A percentile compares a stretch with the other conserved stretches of the same genome.
Conservation (phyloP, 192 early-diverging fungal species). For the Gonapodya prolifera region DNA sequence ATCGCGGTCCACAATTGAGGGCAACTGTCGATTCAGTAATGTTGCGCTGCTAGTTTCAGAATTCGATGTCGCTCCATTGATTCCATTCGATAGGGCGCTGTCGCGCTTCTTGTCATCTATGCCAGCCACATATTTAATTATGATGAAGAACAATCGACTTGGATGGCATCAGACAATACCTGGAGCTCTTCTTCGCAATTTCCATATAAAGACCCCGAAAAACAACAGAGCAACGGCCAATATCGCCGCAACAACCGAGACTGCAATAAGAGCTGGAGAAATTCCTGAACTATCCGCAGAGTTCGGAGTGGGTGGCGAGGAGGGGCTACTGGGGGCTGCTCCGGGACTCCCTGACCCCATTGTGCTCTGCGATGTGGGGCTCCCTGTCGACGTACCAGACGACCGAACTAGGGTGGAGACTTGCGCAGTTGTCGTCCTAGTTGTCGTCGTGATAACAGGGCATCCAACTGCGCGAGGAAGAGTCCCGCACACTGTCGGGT, state of each 20-base stretch:
- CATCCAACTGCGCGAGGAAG: neutral
- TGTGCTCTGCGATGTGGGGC: neutral
- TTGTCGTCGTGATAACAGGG: neutral
- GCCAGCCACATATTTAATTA: no score
- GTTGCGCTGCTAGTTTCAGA: no score
- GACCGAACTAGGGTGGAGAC: neutral
- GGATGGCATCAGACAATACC: no score
- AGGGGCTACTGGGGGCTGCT: neutral
- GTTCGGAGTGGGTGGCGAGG: neutral
- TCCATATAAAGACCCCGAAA: neutral
- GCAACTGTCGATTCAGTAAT: no score
- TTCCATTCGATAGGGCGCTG: no score
- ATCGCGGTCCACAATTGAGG: no score
- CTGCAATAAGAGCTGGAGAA: neutral
- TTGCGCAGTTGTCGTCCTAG: neutral
- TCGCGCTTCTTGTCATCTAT: no score
- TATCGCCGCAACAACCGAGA: neutral
- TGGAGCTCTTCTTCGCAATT: no score
- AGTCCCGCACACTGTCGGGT: neutral
- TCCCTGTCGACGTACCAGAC: neutral
- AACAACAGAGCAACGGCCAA: neutral
- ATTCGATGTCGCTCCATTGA: no score
- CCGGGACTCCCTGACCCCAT: neutral
- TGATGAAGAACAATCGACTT: no score
- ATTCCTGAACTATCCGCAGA: neutral